Conservation (phyloP, 805 yeast genomes). For the Lachancea quebecensis region DNA sequence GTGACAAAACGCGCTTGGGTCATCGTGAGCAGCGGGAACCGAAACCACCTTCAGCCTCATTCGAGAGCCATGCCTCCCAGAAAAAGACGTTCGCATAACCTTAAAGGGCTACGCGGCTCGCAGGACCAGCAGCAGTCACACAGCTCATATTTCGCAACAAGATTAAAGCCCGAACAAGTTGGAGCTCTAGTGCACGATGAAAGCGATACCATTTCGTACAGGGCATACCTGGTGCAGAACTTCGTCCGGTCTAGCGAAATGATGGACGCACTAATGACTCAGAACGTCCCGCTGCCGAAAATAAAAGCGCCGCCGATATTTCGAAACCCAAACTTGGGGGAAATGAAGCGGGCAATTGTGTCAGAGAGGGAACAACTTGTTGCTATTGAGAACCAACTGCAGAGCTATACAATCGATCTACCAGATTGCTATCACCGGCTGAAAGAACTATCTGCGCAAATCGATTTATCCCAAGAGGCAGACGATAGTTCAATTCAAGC, state of each 20-base stretch:
- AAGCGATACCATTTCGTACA: constrained; percentile 29
- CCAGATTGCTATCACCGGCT: not conserved
- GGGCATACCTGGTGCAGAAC: constrained; percentile 22
- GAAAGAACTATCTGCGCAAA: not conserved
- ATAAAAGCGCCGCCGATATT: constrained; percentile 16
- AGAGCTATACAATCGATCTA: not conserved
- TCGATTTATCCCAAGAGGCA: not conserved
- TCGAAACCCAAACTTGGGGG: constrained; percentile 8
- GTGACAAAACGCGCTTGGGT: no score
- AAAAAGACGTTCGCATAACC: constrained; percentile 22
- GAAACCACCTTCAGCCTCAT: not conserved
- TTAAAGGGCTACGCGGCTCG: constrained; percentile 10
- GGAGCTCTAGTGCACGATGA: constrained; percentile 27
- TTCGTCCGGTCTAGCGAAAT: constrained; percentile 18
- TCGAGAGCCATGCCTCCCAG: constrained; percentile 21
- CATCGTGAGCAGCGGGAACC: no score
- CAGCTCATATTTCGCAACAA: not conserved
- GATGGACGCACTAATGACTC: constrained; percentile 21
- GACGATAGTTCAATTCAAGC: not conserved
- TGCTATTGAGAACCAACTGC: not conserved
- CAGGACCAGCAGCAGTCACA: constrained; percentile 4
- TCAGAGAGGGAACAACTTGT: constrained; percentile 12
- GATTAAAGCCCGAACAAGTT: constrained; percentile 24
- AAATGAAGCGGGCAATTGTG: constrained; percentile 10
- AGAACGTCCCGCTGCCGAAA: constrained; percentile 18